Percentiles rank a stretch among this genome's conserved stretches.
Conservation (phyloP, 208 protist species). For the Ichthyophonus hoferi region DNA sequence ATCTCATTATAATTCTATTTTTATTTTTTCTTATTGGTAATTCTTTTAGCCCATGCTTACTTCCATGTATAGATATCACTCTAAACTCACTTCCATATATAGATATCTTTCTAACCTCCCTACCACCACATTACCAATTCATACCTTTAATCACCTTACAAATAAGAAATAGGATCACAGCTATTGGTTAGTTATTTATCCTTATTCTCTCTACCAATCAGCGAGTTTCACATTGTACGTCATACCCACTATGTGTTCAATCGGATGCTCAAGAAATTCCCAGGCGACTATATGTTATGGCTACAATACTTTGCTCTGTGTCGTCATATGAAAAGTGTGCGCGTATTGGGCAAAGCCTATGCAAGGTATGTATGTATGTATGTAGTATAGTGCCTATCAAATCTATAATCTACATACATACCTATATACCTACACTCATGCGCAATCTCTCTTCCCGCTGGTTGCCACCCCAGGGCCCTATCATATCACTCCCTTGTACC, state of each 20-base stretch:
- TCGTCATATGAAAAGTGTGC: conserved; percentile 2
- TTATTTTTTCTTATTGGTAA: too few species aligned
- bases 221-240: not conserved
- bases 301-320: conserved; percentile 44
- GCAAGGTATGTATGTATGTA: conserved; percentile 1
- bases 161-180: too few species aligned
- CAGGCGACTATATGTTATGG: conserved; percentile 47
- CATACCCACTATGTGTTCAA: not conserved
- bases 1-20: too few species aligned
- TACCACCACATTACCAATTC: too few species aligned
- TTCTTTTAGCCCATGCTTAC: too few species aligned
- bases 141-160: too few species aligned
- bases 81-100: too few species aligned
- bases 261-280: conserved; percentile 1
- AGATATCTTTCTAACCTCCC: too few species aligned
- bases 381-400: not conserved
- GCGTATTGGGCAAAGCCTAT: not conserved
- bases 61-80: too few species aligned
- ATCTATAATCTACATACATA: too few species aligned
- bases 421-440: not conserved
- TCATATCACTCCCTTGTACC: conserved; percentile 14
- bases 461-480: not conserved
- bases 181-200: too few species aligned
- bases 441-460: not conserved
- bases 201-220: too few species aligned